phyloP scores from a whole-genome alignment of 768 basidiomycete species.

The Phylloporus sp. region DNA sequence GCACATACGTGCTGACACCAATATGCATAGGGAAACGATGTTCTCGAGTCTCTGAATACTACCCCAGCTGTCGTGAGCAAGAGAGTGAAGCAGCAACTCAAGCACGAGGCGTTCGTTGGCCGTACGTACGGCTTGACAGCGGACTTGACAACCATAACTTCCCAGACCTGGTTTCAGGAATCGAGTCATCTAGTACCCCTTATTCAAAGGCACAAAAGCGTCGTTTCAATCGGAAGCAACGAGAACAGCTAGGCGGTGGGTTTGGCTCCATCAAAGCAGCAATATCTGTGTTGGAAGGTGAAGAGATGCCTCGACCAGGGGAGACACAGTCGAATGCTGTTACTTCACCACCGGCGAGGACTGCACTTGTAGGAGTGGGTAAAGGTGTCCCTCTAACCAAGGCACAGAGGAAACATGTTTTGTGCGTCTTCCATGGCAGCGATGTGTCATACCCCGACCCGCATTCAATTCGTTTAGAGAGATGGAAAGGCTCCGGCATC shows the following conservation, averaged over 20 bases:
- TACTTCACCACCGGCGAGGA: conserved; percentile 26
- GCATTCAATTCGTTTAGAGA: conserved; percentile 38
- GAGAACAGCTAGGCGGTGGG: conserved; percentile 51
- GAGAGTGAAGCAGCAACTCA: conserved; percentile 62
- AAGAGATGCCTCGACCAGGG: conserved; percentile 14
- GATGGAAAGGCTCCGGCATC: conserved; percentile 63
- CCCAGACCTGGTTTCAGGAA: conserved; percentile 29
- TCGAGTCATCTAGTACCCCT: conserved; percentile 46
- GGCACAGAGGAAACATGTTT: conserved; percentile 57
- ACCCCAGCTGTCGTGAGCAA: conserved; percentile 41
- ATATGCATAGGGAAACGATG: conserved; percentile 37
- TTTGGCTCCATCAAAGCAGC: conserved; percentile 48
- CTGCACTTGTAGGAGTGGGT: conserved; percentile 64
- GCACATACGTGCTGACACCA: background rate
- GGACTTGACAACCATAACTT: background rate
- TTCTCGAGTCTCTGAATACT: conserved; percentile 35
- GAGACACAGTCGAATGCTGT: conserved; percentile 14
- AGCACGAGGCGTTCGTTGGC: conserved; percentile 64
- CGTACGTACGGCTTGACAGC: conserved; percentile 37
- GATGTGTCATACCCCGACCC: background rate
- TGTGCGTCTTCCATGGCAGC: conserved; percentile 49
- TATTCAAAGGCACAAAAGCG: conserved; percentile 72
- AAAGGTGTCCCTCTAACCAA: conserved; percentile 53
- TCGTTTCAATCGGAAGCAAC: conserved; percentile 65
- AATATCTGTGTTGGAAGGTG: conserved; percentile 50